These are phyloP conservation scores for Boletus barrowsii DNA, from an alignment of 768 basidiomycete species.

Conservation along the genomic window DNA sequence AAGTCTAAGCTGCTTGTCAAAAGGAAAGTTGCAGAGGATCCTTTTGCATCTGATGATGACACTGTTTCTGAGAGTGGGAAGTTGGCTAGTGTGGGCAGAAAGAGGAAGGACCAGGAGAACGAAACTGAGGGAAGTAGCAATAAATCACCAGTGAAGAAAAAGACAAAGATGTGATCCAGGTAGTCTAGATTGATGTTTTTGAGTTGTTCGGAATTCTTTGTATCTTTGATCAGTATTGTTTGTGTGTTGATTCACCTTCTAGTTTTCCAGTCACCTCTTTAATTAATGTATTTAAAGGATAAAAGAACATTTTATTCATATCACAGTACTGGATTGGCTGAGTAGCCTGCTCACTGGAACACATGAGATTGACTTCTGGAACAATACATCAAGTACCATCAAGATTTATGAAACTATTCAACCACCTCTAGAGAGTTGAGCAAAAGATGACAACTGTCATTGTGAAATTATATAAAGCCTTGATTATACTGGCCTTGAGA, in stretches of 20 bases:
- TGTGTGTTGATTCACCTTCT: too few relatives aligned
- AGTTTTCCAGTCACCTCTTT: too few relatives aligned
- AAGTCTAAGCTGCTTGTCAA: slow-evolving; percentile 47
- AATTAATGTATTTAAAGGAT: too few relatives aligned
- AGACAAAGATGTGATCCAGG: slow-evolving; percentile 22
- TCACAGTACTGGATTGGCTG: too few relatives aligned
- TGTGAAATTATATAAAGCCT: background rate
- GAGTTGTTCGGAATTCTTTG: background rate
- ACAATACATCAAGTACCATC: too few relatives aligned
- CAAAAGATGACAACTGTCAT: background rate
- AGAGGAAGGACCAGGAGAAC: slow-evolving; percentile 21
- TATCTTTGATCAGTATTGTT: too few relatives aligned
- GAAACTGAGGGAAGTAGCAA: slow-evolving; percentile 31
- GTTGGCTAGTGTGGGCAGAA: background rate
- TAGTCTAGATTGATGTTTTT: background rate
- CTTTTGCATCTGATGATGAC: slow-evolving; percentile 56
- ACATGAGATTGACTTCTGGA: too few relatives aligned
- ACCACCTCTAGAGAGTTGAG: too few relatives aligned
- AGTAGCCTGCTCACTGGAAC: too few relatives aligned
- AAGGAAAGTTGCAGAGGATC: slow-evolving; percentile 41
- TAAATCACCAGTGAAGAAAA: slow-evolving; percentile 36
- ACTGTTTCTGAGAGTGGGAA: slow-evolving; percentile 16
- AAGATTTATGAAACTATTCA: too few relatives aligned
- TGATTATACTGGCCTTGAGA: background rate
- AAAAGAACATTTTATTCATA: too few relatives aligned